phyloP scores from a whole-genome alignment of 2,329 filamentous ascomycete genomes.

The Penicillium griseofulvum region DNA sequence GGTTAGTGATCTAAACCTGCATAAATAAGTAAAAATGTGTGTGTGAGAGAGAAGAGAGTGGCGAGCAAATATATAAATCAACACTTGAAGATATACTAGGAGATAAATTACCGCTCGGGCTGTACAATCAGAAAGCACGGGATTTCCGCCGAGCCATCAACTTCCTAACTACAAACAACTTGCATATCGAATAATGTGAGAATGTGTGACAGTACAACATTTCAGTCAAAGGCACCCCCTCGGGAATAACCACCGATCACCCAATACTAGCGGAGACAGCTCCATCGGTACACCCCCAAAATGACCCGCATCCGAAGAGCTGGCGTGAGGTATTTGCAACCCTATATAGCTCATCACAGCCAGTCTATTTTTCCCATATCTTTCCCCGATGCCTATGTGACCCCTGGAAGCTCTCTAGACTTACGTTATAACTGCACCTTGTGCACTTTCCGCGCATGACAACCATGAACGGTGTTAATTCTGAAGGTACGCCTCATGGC shows the following conservation, averaged over 20 bases:
- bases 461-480: slow-evolving; percentile 12
- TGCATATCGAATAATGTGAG: neutral
- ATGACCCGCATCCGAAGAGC: neutral
- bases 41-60: no score
- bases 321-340: neutral
- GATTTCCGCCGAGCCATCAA: slow-evolving; percentile 5
- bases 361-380: neutral
- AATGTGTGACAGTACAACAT: slow-evolving; percentile 4
- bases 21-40: slow-evolving; percentile 1
- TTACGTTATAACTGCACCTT: neutral
- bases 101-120: slow-evolving; percentile 6
- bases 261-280: slow-evolving; percentile 7
- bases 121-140: neutral
- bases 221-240: neutral
- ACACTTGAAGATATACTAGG: neutral
- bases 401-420: neutral
- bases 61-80: neutral
- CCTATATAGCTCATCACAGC: slow-evolving; percentile 1
- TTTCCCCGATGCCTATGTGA: neutral
- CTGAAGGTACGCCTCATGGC: slow-evolving; percentile 4
- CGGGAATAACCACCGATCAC: slow-evolving; percentile 9
- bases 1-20: slow-evolving; percentile 4
- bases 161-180: neutral
- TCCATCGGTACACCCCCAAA: slow-evolving; percentile 1
- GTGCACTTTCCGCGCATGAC: neutral